Evolutionary conservation across 2,329 filamentous ascomycete species (phyloP), one percentile per base, ranked within the genome.

Genomic region (Colletotrichum salicis): DNA sequence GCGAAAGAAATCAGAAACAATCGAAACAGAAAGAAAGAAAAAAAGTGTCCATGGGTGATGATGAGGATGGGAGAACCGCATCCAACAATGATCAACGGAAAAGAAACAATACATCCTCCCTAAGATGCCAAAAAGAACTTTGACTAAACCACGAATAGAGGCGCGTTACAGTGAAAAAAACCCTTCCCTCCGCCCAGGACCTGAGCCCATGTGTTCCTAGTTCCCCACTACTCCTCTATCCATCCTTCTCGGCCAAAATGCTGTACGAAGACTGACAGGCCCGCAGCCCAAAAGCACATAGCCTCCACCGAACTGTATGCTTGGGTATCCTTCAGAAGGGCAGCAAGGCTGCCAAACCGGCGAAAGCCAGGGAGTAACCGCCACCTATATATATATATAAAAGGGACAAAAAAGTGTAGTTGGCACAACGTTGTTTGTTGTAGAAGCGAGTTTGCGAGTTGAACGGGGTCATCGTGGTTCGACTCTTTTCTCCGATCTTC

Each of bases 161-260:
- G 22, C 68, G 67, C 61, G 71, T 48, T 67, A 29, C 48, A 73
- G 70, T 63, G 54, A 54, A 61, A 41, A 41, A 63, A 60, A 56
- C 41, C 58, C 52, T 52, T 27, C 59, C 19, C 33, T 51, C 37
- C 57, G 41, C 19, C 58, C 29, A 45, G 29, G 58, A 60, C 65
- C 65, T 59, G 51, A 71, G 59, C 37, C 63, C 15, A 54, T 52
- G 22, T 71, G 64, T 68, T 71, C 60, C 55, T 37, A 19, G 61
- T 62, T 64, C 37, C 75, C 76, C 73, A 72, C 29, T 31, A 82
- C 81, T 81, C 82, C 81, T 83, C 81, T 83, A 83, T 82, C 75
- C 80, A 76, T 74, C 77, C 77, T 75, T 68, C 58, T 68, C 61
- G 70, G 77, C 76, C 76, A 77, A 78, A 75, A 80, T 78, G 80